phyloP scores from a whole-genome alignment of 1,284 basidiomycete genomes.

The Cystobasidium pallidum region DNA sequence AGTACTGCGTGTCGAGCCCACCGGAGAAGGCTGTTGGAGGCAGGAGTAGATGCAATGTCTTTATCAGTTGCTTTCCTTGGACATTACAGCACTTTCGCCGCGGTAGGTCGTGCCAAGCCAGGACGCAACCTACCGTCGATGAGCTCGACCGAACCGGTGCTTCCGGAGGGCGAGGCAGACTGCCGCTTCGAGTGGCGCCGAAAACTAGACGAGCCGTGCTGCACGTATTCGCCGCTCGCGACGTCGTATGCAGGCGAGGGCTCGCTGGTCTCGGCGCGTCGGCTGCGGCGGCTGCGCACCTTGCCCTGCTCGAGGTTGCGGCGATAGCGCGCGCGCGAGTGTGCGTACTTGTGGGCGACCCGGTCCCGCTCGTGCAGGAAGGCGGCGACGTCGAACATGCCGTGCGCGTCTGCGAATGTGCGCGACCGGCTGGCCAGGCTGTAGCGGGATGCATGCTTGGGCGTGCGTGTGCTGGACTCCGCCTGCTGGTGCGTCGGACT shows the following conservation, averaged over 20 bases:
- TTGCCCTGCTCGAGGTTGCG: conserved; percentile 37
- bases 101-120: not conserved
- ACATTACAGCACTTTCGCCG: too few species aligned
- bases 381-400: conserved; percentile 28
- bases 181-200: conserved; percentile 8
- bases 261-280: not conserved
- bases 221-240: conserved; percentile 7
- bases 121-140: conserved; percentile 33
- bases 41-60: not conserved
- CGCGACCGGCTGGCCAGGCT: conserved; percentile 1
- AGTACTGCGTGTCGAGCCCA: conserved; percentile 43
- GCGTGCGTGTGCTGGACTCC: not conserved
- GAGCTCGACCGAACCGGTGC: conserved; percentile 37
- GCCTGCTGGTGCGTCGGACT: conserved; percentile 10
- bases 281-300: conserved; percentile 9
- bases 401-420: conserved; percentile 37
- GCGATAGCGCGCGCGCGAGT: conserved; percentile 32
- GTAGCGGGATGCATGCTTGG: conserved; percentile 11
- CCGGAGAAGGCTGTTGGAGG: conserved; percentile 40
- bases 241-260: conserved; percentile 22
- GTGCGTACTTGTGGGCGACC: conserved; percentile 39
- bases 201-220: too few species aligned
- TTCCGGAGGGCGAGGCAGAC: not conserved
- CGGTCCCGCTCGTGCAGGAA: conserved; percentile 31
- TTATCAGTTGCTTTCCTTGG: too few species aligned